These are phyloP conservation scores for Catharanthus roseus DNA, from an alignment of 257 asterid species.

Conservation along the genomic window DNA sequence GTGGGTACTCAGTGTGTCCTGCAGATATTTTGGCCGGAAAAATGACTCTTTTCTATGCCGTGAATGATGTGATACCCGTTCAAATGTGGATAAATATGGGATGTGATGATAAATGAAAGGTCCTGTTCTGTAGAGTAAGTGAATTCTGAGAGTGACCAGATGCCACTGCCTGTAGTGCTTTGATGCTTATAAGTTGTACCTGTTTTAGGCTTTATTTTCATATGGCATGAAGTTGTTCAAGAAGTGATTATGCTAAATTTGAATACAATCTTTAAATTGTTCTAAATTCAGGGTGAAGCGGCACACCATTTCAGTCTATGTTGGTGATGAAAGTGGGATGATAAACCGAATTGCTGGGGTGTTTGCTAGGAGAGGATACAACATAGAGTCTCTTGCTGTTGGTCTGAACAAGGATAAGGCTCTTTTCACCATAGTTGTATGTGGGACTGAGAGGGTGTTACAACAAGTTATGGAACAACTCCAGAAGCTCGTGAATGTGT, in stretches of 20 bases:
- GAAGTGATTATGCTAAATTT: background rate
- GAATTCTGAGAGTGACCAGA: background rate
- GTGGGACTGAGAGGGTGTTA: conserved; percentile 78
- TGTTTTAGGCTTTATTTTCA: background rate
- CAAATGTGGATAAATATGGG: background rate
- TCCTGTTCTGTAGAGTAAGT: background rate
- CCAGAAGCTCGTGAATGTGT: conserved; percentile 82
- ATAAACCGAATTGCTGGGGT: conserved; percentile 96
- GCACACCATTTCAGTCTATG: conserved; percentile 84
- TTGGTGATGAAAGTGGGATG: conserved; percentile 99
- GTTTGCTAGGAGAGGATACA: conserved; percentile 94
- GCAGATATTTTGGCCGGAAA: background rate
- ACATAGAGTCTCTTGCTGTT: conserved; percentile 95
- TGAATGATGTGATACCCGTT: background rate
- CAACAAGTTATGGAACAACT: conserved; percentile 91
- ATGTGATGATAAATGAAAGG: background rate
- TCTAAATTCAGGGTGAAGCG: conserved; percentile 58
- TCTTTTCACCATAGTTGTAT: conserved; percentile 85
- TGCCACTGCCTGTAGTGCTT: background rate
- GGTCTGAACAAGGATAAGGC: conserved; percentile 96
- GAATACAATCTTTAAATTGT: background rate
- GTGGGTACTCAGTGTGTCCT: background rate
- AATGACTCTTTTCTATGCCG: background rate
- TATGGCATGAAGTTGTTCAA: background rate
- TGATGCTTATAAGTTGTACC: background rate